Evolutionary conservation across 768 basidiomycete genomes (phyloP).

Genomic region (Cystoderma amianthinum): DNA sequence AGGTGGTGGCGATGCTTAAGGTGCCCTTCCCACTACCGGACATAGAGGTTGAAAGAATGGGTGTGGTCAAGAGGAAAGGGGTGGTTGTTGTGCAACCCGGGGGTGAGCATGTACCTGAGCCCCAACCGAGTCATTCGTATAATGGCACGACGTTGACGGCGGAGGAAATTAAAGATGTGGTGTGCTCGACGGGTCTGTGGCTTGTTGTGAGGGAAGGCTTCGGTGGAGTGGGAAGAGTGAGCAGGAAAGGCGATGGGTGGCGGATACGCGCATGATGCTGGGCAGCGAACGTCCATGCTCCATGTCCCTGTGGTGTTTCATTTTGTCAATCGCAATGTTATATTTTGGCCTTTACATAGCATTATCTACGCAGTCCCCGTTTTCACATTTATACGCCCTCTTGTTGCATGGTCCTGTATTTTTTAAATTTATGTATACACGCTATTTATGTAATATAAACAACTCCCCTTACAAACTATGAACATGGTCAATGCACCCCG

Average conservation of each 20-base stretch:
- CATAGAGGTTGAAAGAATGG: constrained; percentile 60
- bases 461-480: too few species aligned
- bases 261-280: constrained; percentile 53
- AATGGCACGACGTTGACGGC: constrained; percentile 63
- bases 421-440: too few species aligned
- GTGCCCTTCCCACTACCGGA: constrained; percentile 87
- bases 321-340: too few species aligned
- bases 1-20: constrained; percentile 87
- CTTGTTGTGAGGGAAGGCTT: constrained; percentile 89
- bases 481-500: too few species aligned
- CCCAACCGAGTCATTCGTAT: constrained; percentile 11
- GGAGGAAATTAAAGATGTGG: constrained; percentile 91
- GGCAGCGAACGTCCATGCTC: too few species aligned
- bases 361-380: too few species aligned
- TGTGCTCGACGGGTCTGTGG: constrained; percentile 87
- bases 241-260: constrained; percentile 76
- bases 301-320: too few species aligned
- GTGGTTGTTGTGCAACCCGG: constrained; percentile 10
- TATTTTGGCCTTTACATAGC: too few species aligned
- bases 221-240: constrained; percentile 79
- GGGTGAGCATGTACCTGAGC: not conserved
- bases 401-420: too few species aligned
- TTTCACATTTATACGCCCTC: too few species aligned
- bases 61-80: constrained; percentile 40
- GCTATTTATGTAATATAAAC: too few species aligned